These are phyloP conservation scores for Fraxinus quadrangulata DNA, from an alignment of 257 asterid species.

Conservation along the genomic window DNA sequence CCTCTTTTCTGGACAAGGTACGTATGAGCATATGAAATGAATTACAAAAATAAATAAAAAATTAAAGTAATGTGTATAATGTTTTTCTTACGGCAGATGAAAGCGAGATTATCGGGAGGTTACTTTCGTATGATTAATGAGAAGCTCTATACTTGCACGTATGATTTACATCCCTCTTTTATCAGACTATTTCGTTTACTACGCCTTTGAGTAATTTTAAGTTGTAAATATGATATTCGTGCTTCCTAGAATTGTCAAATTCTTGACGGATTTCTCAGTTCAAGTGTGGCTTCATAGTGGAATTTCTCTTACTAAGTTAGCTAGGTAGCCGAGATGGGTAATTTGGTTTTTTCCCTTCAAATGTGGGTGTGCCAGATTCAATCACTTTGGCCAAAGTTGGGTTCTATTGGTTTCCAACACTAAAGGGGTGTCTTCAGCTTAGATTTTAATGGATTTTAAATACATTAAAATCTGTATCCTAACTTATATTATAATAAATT, in stretches of 20 bases:
- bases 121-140: constrained; percentile 94
- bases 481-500: no score
- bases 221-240: neutral
- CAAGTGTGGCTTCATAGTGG: neutral
- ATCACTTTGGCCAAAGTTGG: neutral
- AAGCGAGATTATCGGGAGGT: constrained; percentile 81
- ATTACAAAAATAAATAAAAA: neutral
- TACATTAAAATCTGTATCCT: no score
- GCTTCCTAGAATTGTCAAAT: neutral
- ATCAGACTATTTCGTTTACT: neutral
- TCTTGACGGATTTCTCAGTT: neutral
- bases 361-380: neutral
- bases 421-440: neutral
- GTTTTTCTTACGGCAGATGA: constrained; percentile 55
- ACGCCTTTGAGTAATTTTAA: neutral
- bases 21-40: neutral
- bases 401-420: neutral
- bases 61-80: neutral
- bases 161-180: neutral
- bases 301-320: neutral
- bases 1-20: constrained; percentile 78
- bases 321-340: neutral
- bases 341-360: no score
- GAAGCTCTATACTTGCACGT: constrained; percentile 96
- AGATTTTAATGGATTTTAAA: no score